A percentile compares a stretch with the other conserved stretches of the same genome.
These are phyloP conservation scores for Rhizophagus prolifer DNA, from an alignment of 192 early-diverging fungal genomes.

Conservation along the genomic window DNA sequence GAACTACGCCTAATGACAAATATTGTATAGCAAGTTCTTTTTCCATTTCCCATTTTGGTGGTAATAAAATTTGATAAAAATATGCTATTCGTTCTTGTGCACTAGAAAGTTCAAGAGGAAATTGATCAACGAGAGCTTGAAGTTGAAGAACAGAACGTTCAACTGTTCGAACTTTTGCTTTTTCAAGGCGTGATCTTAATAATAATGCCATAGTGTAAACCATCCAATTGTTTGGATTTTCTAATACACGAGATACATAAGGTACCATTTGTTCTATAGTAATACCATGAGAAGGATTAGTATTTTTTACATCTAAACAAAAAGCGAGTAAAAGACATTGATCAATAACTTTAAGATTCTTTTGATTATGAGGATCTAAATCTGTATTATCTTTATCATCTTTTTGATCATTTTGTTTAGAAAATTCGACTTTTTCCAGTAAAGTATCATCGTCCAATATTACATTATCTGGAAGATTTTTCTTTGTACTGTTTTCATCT, in stretches of 20 bases:
- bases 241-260: conserved; percentile 86
- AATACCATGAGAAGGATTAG: conserved; percentile 88
- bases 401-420: conserved; percentile 43
- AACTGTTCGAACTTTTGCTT: conserved; percentile 79
- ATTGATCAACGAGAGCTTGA: conserved; percentile 96
- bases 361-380: conserved; percentile 48
- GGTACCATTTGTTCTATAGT: conserved; percentile 97
- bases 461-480: conserved; percentile 65
- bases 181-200: conserved; percentile 87
- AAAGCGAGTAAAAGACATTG: conserved; percentile 87
- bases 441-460: conserved; percentile 89
- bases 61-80: conserved; percentile 76
- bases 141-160: conserved; percentile 90
- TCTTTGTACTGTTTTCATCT: conserved; percentile 24
- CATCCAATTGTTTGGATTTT: conserved; percentile 96
- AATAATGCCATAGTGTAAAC: conserved; percentile 95
- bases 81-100: conserved; percentile 76
- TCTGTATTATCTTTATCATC: conserved; percentile 33
- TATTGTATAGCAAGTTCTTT: conserved; percentile 84
- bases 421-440: conserved; percentile 77
- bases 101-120: conserved; percentile 60
- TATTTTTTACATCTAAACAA: conserved; percentile 93
- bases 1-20: conserved; percentile 80
- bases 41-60: conserved; percentile 97
- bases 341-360: conserved; percentile 77